Evolutionary conservation across 192 early-diverging fungal species (phyloP).

Genomic region (Rhizophagus prolifer): DNA sequence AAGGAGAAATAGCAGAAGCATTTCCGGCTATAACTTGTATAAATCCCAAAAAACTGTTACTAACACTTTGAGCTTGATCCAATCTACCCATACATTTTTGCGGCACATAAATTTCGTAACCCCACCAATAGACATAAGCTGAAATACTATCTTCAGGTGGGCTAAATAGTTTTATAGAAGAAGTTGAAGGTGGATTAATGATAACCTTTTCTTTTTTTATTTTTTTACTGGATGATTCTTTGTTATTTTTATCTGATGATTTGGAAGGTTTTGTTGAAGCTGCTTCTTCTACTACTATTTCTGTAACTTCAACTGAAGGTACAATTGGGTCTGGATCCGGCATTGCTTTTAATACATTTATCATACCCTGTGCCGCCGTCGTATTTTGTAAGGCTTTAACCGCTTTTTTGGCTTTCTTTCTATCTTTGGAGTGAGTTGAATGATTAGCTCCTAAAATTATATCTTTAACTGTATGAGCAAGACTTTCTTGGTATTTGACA

Average conservation of each 20-base stretch:
- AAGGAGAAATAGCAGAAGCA: slow-evolving; percentile 32
- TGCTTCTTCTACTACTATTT: slow-evolving; percentile 24
- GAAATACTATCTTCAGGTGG: slow-evolving; percentile 33
- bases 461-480: slow-evolving; percentile 40
- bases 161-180: background rate
- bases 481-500: slow-evolving; percentile 37
- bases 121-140: slow-evolving; percentile 43
- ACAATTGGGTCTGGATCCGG: slow-evolving; percentile 39
- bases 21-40: slow-evolving; percentile 28
- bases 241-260: background rate
- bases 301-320: slow-evolving; percentile 14
- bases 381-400: slow-evolving; percentile 44
- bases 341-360: slow-evolving; percentile 43
- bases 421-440: slow-evolving; percentile 33
- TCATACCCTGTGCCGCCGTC: slow-evolving; percentile 30
- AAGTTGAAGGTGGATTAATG: background rate
- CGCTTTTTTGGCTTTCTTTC: slow-evolving; percentile 37
- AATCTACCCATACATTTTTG: slow-evolving; percentile 37
- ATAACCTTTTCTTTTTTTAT: background rate
- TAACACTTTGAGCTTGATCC: slow-evolving; percentile 38
- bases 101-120: slow-evolving; percentile 44
- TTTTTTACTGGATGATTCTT: background rate
- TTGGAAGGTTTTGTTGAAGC: background rate
- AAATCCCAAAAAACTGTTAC: slow-evolving; percentile 36
- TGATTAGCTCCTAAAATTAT: slow-evolving; percentile 39